Base-by-base conservation (phyloP, 768 basidiomycete genomes). In the Solioccasus polychromus region DNA sequence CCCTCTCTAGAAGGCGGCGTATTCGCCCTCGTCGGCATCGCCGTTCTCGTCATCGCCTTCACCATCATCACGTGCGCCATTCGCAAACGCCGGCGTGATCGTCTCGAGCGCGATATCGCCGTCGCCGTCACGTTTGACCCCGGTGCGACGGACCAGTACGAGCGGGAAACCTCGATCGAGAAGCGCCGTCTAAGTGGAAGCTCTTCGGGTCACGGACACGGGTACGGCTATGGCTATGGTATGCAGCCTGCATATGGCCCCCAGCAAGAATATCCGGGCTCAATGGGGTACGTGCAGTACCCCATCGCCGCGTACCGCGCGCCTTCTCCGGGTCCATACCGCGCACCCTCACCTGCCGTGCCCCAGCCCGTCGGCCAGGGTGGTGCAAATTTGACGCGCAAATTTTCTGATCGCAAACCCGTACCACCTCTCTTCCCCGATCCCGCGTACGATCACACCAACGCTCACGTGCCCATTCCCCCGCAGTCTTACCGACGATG, bases 1-100 rank as follows among this genome's bases (percentile, higher is more conserved):
- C 84, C 80, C 62, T 69, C 76, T n/a, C 68, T 82, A n/a, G 75
- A 78, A 32, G 78, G 78, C 7, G 63, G 76, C 8, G 73, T 86
- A 14, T 83, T 88, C 47, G 64, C 72, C 24, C 40, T 81, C 17
- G 69, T 71, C 31, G 82, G 77, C 12, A 40, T 83, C 30, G 52
- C 74, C 24, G 75, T 55, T 2, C 71, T 83, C 35, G 50, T 76
- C 36, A 35, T 79, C 43, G 32, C 84, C 44, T 58, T 80, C 45
- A 43, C 69, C 25, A 17, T 73, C 18, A 60, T 68, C 11, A 79
- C 78, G 1, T 74, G 73, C 55, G 61, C 67, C 11, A 38, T 85
- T 35, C 77, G 85, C 38, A 71, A 74, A 43, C 73, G 72, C 37
- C 68, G 69, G 17, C 71, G 71, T 47, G 66, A 69, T 35, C 67